Base-by-base conservation (phyloP, 805 yeast species). In the Hanseniaspora vineae region DNA sequence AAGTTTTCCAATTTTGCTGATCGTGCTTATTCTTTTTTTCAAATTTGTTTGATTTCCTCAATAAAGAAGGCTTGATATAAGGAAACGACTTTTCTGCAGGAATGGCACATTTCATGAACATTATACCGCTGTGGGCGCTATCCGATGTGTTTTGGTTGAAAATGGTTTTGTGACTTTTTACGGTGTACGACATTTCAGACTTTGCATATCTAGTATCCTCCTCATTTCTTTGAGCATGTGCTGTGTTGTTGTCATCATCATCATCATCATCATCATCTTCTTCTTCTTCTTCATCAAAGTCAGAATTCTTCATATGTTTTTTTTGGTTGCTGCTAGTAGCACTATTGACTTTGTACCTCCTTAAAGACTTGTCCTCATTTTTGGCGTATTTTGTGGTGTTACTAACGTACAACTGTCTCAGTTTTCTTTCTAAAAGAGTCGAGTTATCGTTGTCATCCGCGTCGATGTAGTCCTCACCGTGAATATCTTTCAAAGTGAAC, bases 1-100 rank as follows among this genome's bases (percentile, higher is more conserved):
- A 53, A 19, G 55, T 52, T 29, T 57, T 49, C 62, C 65, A 60
- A 51, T 68, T 68, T 35, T 64, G 67, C 46, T 58, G 59, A 44
- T 67, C 69, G 31, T 59, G 58, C 29, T 56, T 56, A 44, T 59
- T 66, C 49, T 62, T 59, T 14, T 55, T 58, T 31, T 64, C 64
- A 31, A 60, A 57, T 35, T 54, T 61, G 48, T 69, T 69, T 2
- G 66, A 59, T 49, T 66, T 68, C 44, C 61, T 58, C 23, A 69
- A 54, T 42, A 69, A 52, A 1, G 67, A 55, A 23, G 72, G 72
- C 6, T 68, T 58, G 42, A 60, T 54, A 47, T 68, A 69, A 4
- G 71, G 31, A 31, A n/a, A 17, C n/a, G 19, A 37, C 20, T 39
- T 39, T 39, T n/a, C 18, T 11, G 14, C 20, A 17, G 23, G 8